Conservation (phyloP, 345 rosid species). For the Euphorbia peplus region DNA sequence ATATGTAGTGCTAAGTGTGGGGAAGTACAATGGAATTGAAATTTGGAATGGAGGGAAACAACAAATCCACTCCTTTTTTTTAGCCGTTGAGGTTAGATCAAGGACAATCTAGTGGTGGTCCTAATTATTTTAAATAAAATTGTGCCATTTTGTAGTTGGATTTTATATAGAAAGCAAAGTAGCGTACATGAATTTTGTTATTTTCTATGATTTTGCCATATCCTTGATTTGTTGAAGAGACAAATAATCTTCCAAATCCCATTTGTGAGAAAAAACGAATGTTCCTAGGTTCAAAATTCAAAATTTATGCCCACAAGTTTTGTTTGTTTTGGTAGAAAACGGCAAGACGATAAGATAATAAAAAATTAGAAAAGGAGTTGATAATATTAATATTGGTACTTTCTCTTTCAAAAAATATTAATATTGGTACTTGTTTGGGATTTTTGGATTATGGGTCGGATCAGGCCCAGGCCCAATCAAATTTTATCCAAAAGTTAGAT, state of each 20-base stretch:
- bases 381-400: too few relatives aligned
- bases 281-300: neutral
- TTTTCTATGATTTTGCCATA: neutral
- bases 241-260: neutral
- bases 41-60: constrained; percentile 25
- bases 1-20: neutral
- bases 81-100: constrained; percentile 24
- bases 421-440: too few relatives aligned
- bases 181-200: neutral
- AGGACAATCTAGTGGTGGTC: neutral
- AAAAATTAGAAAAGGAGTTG: too few relatives aligned
- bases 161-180: neutral
- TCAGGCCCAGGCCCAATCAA: too few relatives aligned
- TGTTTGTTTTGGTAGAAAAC: too few relatives aligned
- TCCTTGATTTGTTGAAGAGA: neutral
- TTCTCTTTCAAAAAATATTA: too few relatives aligned
- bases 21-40: constrained; percentile 12
- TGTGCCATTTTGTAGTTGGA: neutral
- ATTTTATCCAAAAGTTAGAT: too few relatives aligned
- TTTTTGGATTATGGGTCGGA: too few relatives aligned
- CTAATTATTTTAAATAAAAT: neutral
- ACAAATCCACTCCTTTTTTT: neutral
- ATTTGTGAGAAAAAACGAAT: neutral
- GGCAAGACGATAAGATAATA: neutral
- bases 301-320: neutral